Evolutionary conservation across 108 stramenopile genomes (phyloP).

Genomic region (Pseudonitzschia multistriata): DNA sequence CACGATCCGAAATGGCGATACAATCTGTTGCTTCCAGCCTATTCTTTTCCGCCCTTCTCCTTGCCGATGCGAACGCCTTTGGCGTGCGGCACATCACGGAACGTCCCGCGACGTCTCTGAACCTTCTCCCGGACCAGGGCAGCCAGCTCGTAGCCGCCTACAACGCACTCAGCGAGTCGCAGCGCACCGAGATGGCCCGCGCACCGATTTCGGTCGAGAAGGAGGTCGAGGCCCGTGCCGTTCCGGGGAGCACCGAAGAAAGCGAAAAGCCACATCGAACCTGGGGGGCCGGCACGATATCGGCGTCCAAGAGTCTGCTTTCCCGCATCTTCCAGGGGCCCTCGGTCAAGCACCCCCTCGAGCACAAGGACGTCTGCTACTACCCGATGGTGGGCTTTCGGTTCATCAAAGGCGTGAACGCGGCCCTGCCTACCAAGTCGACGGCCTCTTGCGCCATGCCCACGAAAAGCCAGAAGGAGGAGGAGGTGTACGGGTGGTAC

Average conservation of each 20-base stretch:
- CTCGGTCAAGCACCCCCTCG: background rate
- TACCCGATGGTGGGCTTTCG: constrained; percentile 38
- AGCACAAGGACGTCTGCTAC: constrained; percentile 19
- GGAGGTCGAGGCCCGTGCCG: background rate
- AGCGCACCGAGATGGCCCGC: constrained; percentile 4
- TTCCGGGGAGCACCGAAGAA: constrained; percentile 1
- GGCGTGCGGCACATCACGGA: background rate
- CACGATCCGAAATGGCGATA: no score
- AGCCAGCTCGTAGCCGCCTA: constrained; percentile 36
- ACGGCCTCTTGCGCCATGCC: constrained; percentile 29
- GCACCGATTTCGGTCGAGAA: background rate
- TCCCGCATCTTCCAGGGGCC: background rate
- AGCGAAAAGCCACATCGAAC: constrained; percentile 7
- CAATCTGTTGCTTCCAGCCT: no score
- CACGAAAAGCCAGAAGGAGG: constrained; percentile 2
- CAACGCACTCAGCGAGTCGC: constrained; percentile 20
- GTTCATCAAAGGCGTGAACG: background rate
- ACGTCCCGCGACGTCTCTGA: no score
- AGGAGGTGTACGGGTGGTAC: constrained; percentile 38
- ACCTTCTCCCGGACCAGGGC: constrained; percentile 27
- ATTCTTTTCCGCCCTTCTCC: background rate
- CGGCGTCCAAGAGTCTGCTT: background rate
- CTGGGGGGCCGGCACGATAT: background rate
- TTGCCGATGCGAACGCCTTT: background rate
- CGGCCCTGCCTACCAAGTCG: constrained; percentile 22